Conservation (phyloP, 768 basidiomycete genomes). For the Collybia mongolica region DNA sequence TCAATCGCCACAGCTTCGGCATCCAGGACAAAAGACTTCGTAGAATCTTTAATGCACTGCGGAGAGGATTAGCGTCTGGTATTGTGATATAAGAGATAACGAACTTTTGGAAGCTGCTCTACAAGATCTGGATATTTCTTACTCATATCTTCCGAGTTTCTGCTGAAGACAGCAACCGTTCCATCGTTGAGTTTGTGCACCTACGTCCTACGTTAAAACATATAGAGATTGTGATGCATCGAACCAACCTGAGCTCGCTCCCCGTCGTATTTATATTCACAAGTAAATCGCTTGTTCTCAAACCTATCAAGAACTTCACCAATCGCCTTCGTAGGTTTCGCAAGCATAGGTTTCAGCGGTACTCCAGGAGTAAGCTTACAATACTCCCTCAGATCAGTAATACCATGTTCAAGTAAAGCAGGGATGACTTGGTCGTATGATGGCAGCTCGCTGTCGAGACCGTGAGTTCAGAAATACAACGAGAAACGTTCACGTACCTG, state of each 20-base stretch:
- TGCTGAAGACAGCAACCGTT: conserved; percentile 85
- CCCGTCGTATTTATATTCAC: conserved; percentile 99
- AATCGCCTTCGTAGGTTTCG: conserved; percentile 98
- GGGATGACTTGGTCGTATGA: conserved; percentile 92
- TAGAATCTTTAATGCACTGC: conserved; percentile 82
- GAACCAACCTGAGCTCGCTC: conserved; percentile 86
- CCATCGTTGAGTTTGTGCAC: conserved; percentile 86
- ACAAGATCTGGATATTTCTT: conserved; percentile 99
- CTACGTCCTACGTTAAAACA: conserved; percentile 29
- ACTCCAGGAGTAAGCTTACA: conserved; percentile 96
- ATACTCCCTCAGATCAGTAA: conserved; percentile 61
- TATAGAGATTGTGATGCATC: neutral
- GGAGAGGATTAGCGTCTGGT: conserved; percentile 4
- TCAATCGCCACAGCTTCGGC: conserved; percentile 98
- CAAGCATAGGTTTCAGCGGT: conserved; percentile 97
- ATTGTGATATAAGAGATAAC: conserved; percentile 10
- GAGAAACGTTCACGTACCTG: conserved; percentile 53
- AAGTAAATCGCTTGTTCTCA: conserved; percentile 93
- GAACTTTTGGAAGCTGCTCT: conserved; percentile 84
- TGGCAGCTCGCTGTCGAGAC: conserved; percentile 73
- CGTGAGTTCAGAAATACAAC: too few relatives aligned
- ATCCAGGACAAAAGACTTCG: conserved; percentile 92
- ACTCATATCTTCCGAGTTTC: conserved; percentile 99
- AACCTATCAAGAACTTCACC: conserved; percentile 96
- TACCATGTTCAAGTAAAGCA: conserved; percentile 77